Percentiles rank a stretch among this genome's conserved stretches.
Evolutionary conservation across 495 filamentous ascomycete species (phyloP).

Genomic region (Filosporella fistucella): DNA sequence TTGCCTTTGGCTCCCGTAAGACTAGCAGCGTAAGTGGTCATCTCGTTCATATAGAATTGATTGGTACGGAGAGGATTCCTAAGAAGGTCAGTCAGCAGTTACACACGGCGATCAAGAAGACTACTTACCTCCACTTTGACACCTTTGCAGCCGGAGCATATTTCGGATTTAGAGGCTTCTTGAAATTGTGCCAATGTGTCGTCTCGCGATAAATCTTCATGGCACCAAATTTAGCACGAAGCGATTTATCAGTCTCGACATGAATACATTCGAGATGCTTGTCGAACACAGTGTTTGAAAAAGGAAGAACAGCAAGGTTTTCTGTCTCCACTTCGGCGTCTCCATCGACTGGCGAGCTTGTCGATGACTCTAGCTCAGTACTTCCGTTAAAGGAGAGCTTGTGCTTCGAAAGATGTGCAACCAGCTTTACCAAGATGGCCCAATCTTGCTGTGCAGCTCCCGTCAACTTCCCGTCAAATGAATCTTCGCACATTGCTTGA

Average conservation of each 20-base stretch:
- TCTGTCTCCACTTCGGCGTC: constrained; percentile 10
- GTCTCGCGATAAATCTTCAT: constrained; percentile 50
- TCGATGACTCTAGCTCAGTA: constrained; percentile 4
- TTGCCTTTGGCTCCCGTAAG: constrained; percentile 61
- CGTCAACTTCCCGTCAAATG: constrained; percentile 17
- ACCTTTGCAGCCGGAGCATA: constrained; percentile 13
- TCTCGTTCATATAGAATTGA: constrained; percentile 55
- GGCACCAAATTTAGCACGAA: constrained; percentile 17
- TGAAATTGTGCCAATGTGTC: constrained; percentile 62
- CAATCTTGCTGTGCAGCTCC: constrained; percentile 22
- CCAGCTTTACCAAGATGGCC: constrained; percentile 7
- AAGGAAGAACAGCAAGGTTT: constrained; percentile 46
- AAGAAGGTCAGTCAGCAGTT: not conserved
- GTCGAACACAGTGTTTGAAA: constrained; percentile 55
- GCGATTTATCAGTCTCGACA: constrained; percentile 30
- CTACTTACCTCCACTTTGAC: constrained; percentile 24
- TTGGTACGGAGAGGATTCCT: constrained; percentile 31
- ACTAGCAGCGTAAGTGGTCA: constrained; percentile 64
- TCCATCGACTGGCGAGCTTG: not conserved
- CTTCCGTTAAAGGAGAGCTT: constrained; percentile 17
- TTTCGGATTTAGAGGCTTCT: constrained; percentile 43
- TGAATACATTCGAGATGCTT: constrained; percentile 49
- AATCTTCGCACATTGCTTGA: constrained; percentile 23
- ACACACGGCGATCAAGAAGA: not conserved
- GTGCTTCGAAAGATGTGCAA: constrained; percentile 8